Evolutionary conservation across 331 rosid genomes (phyloP), one percentile per base, ranked within the genome.

Genomic region (Pyrus hybrid): DNA sequence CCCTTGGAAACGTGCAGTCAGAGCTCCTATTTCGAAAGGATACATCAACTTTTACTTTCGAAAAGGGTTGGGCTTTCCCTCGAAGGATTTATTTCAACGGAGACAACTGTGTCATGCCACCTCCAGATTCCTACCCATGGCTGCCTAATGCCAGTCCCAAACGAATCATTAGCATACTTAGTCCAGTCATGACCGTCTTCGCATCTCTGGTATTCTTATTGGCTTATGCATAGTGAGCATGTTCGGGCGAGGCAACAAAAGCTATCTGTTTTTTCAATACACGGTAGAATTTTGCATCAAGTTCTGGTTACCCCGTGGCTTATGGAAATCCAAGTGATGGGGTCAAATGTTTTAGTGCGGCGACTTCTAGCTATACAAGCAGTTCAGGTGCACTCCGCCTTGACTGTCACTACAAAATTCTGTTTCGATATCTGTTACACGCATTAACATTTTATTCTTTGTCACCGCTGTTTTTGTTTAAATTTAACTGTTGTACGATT

Each of bases 41-140:
- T 79, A 43, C 79, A 71, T 84, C 90, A 58, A 90, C 91, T 63
- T 93, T 93, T 83, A 90, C 96, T 63, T 91, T 91, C 26, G 98
- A 90, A 61, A 93, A 93, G 76, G 98, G 98, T 58, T 93, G 98
- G 97, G 98, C 97, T 61, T 91, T 93, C 83, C 97, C 98, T 7
- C 84, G 97, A 78, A 93, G 98, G 53, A 82, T 93, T 79, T 93
- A 93, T 76, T 93, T 93, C 81, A 93, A 93, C 16, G 96, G 97
- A 13, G 98, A 93, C 83, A 93, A 91, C 61, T 91, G 98, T 81
- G 98, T 93, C 71, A 91, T 93, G 98, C 98, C 98, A 76, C 95
- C 98, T 65, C 98, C 98, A 33, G 98, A 93, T 83, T 82, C 97
- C 70, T 91, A 93, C 73, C 98, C 98, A 23, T 93, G 97, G 96